Conservation (phyloP, 2,329 filamentous ascomycete species). For the Zasmidium angulare region DNA sequence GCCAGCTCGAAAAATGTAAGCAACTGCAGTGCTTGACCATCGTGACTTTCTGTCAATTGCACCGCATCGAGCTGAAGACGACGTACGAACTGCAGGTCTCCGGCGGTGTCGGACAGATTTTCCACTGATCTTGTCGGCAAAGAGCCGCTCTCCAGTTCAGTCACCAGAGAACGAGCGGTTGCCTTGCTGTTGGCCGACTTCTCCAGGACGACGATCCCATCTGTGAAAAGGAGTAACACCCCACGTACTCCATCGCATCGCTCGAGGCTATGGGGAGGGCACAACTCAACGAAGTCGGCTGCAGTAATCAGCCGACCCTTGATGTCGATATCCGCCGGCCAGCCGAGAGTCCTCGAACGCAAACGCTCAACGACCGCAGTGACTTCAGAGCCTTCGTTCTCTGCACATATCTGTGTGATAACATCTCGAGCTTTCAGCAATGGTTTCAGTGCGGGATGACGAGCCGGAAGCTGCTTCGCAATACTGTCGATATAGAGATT, state of each 20-base stretch:
- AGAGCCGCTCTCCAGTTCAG: constrained; percentile 76
- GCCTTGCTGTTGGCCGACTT: constrained; percentile 51
- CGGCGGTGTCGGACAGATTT: constrained; percentile 50
- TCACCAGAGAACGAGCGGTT: constrained; percentile 73
- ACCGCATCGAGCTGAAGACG: constrained; percentile 28
- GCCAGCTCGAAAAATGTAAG: constrained; percentile 28
- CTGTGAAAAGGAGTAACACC: constrained; percentile 80
- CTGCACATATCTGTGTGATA: constrained; percentile 92
- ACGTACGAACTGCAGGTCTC: constrained; percentile 68
- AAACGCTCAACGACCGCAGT: constrained; percentile 72
- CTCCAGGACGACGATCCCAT: constrained; percentile 73
- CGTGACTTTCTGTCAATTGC: constrained; percentile 29
- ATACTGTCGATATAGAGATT: constrained; percentile 97
- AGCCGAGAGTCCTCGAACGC: constrained; percentile 28
- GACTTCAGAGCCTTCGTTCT: constrained; percentile 73
- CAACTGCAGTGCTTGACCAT: constrained; percentile 29
- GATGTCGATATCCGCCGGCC: constrained; percentile 51
- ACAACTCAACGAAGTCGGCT: constrained; percentile 74
- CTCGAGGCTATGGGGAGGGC: constrained; percentile 63
- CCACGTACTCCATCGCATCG: constrained; percentile 44
- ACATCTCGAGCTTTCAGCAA: constrained; percentile 90
- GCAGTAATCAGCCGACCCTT: constrained; percentile 77
- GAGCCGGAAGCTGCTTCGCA: constrained; percentile 76
- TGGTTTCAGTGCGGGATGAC: constrained; percentile 77
- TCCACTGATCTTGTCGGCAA: constrained; percentile 50